These are phyloP conservation scores for Ephemerocybe angulata DNA, from an alignment of 768 basidiomycete genomes.

Conservation along the genomic window DNA sequence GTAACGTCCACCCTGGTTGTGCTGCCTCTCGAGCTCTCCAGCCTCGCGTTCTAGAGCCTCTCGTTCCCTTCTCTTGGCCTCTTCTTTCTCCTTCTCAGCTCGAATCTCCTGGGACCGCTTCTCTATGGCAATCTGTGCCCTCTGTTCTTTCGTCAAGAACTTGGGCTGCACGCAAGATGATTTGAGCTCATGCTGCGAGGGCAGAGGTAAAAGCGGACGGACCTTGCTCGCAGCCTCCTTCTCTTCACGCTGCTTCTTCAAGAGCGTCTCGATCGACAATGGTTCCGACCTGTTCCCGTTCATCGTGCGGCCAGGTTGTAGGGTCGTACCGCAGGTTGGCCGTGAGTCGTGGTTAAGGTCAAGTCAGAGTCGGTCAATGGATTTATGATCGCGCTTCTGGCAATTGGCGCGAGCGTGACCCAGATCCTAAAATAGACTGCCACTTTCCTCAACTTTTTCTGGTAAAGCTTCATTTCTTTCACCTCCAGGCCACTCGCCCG, in stretches of 20 bases:
- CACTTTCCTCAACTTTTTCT: not conserved
- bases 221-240: conserved; percentile 91
- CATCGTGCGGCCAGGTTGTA: too few species aligned
- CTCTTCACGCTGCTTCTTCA: conserved; percentile 84
- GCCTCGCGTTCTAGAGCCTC: conserved; percentile 75
- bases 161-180: conserved; percentile 60
- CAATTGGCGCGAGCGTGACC: not conserved
- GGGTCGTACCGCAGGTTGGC: not conserved
- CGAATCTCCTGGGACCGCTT: conserved; percentile 82
- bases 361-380: too few species aligned
- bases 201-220: conserved; percentile 9
- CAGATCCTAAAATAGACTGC: not conserved
- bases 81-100: conserved; percentile 65
- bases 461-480: not conserved
- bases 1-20: conserved; percentile 38
- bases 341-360: not conserved
- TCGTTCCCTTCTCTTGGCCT: conserved; percentile 55
- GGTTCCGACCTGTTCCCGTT: conserved; percentile 56
- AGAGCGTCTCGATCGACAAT: conserved; percentile 81
- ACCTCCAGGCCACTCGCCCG: not conserved
- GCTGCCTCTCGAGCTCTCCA: conserved; percentile 57
- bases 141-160: conserved; percentile 90
- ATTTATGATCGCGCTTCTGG: too few species aligned
- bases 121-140: conserved; percentile 83
- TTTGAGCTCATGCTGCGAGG: conserved; percentile 3